Evolutionary conservation across 1,284 basidiomycete genomes (phyloP), one percentile per base, ranked within the genome.

Genomic region (Malassezia sp.): DNA sequence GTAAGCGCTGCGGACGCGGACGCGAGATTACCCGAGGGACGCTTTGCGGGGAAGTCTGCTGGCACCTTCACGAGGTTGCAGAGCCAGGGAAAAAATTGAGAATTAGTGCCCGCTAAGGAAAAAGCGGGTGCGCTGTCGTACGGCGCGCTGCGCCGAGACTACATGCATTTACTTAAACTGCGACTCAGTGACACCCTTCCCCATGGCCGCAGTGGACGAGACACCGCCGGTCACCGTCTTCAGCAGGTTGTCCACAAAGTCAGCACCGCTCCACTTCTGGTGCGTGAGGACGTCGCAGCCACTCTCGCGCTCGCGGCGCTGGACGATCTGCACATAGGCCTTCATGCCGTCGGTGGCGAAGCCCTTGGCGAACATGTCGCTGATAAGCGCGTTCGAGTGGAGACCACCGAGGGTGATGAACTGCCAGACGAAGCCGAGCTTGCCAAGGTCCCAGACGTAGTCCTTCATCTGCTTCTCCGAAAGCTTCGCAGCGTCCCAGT

Each of bases 321-420:
- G 71, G 38, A 78, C 73, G 20, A 76, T 57, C 62, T 74, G 73
- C 53, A 77, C 76, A 60, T 79, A 79, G 2, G 77, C 77, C 70
- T 78, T 77, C 77, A 79, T 79, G 46, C 77, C 77, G 57, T 93
- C 89, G 53, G 60, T 82, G 35, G 86, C 82, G 70, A 82, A 97
- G 38, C 81, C 78, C 61, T 80, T 74, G 14, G 91, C 89, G 71
- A 97, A 96, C 30, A 84, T 74, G 71, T 96, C 89, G 60, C 83
- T 88, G 71, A 97, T 97, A 74, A 89, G 93, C 29, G 83, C 91
- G 73, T 91, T 96, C 58, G 89, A 91, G 73, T 97, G 91, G 42
- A 96, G 77, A 56, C 93, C 93, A 45, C 80, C 91, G 50, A 96
- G 85, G 5, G 86, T 90, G 63, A 97, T 96, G 77, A 97, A 96